Conservation (phyloP, 2,329 filamentous ascomycete genomes). For the Aciculosporium take region DNA sequence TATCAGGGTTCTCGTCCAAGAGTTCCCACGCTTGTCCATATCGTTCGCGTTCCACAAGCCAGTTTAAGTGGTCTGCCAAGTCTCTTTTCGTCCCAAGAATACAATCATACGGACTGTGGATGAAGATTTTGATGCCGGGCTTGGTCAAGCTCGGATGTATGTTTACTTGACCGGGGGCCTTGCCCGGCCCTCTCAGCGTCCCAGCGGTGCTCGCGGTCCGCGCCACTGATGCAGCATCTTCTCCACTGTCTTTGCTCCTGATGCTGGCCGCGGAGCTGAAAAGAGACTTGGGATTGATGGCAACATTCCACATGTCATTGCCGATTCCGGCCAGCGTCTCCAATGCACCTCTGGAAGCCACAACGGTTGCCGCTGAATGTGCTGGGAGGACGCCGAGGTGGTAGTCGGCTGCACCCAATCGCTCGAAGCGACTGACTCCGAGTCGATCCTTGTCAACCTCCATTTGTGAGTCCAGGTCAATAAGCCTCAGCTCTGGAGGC, state of each 20-base stretch:
- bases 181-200: conserved; percentile 14
- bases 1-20: conserved; percentile 74
- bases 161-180: conserved; percentile 16
- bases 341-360: conserved; percentile 54
- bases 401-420: conserved; percentile 78
- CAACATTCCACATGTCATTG: conserved; percentile 77
- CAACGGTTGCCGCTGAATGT: conserved; percentile 48
- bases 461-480: conserved; percentile 75
- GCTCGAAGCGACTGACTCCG: conserved; percentile 73
- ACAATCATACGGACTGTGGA: conserved; percentile 93
- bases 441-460: conserved; percentile 80
- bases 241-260: conserved; percentile 44
- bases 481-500: conserved; percentile 78
- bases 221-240: conserved; percentile 36
- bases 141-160: conserved; percentile 42
- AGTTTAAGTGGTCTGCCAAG: conserved; percentile 68
- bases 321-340: conserved; percentile 61
- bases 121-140: conserved; percentile 61
- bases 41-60: conserved; percentile 68
- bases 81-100: conserved; percentile 84
- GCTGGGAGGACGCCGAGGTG: conserved; percentile 76
- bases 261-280: conserved; percentile 81
- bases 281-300: conserved; percentile 71
- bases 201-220: conserved; percentile 24
- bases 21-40: conserved; percentile 84